Base-by-base conservation (phyloP, 495 filamentous ascomycete species). In the Podospora sp. region DNA sequence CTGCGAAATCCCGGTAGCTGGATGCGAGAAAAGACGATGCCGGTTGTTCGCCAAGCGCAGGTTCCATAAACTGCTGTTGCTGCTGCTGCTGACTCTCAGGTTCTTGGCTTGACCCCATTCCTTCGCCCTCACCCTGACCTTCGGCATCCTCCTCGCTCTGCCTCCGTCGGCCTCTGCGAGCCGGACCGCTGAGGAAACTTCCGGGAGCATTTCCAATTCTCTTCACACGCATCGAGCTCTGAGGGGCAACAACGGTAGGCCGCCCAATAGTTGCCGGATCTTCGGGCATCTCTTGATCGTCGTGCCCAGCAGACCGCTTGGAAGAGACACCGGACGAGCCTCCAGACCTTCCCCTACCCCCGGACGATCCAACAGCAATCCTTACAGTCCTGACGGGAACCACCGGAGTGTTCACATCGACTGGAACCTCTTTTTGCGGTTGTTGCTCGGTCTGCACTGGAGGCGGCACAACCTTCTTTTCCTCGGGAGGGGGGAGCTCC, bases 171-270 rank as follows among this genome's bases (percentile, higher is more conserved):
- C 90, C 91, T 67, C 91, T 81, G 65, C 91, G 85, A 22, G 90
- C 90, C 9, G 91, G 90, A 0, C 90, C 90, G 65, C 88, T 92
- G 24, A 93, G 79, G 69, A 92, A 93, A 65, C 84, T 87, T 0
- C 91, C 91, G 9, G 89, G 86, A 6, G 89, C 78, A 69, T 91
- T 90, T 18, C 86, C 88, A 29, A 92, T 84, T 68, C 89, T 82
- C 76, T 91, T 92, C n/a, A 91, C 78, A 0, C 91, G 86, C 77
- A 91, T 80, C 20, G 90, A 91, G 72, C 87, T 89, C 66, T 88
- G 90, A 0, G 86, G 77, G 1, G 84, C 88, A 24, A 79, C 75
- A 3, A 89, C 88, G 6, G 90, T 71, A 14, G 78, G 66, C 24
- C 80, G 74, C 16, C 76, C 72, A 55, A 75, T 73, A 29, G 83